Evolutionary conservation across 2,329 filamentous ascomycete species (phyloP), one percentile per base, ranked within the genome.

Genomic region (Rhinocladiella similis): DNA sequence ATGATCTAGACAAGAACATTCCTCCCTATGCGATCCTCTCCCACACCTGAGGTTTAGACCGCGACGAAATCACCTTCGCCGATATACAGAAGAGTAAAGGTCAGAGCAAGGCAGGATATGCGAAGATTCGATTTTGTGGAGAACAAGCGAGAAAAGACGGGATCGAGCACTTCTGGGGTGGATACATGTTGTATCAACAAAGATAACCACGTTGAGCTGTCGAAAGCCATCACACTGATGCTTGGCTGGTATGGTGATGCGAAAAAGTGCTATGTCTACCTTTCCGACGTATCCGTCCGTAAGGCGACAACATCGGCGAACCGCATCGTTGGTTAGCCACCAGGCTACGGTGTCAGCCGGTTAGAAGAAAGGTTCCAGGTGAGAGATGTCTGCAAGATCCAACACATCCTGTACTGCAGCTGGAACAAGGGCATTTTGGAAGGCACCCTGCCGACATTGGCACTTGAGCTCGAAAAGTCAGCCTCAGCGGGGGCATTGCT

Each of bases 171-270:
- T 59, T 64, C 22, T 74, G 72, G 72, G 22, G 62, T 71, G 2
- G 72, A 73, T 59, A 73, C 70, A 1, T 72, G 68, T 58, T 74
- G 72, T 54, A 73, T 73, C 50, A 69, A 73, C 59, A 74, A 73
- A 57, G 53, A 59, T 1, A 70, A 65, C 49, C 69, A 65, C 51
- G 63, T 68, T 0, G 55, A 58, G 43, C 51, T 58, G 14, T 50
- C 50, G 19, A 18, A 55, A 35, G 55, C 55, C 33, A 58, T 58
- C 18, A 58, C 2, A 16, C 49, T 25, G 14, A 58, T 58, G 55
- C 55, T 58, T 58, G 14, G 36, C 25, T 58, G 55, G 55, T 58
- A 58, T 45, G 42, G 45, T 7, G 27, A 50, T 14, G 41, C 55
- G 22, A 39, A 22, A 20, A 55, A 50, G 38, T 58, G 55, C 51